Conservation (phyloP, 306 rosid genomes). For the Biancaea sappan region DNA sequence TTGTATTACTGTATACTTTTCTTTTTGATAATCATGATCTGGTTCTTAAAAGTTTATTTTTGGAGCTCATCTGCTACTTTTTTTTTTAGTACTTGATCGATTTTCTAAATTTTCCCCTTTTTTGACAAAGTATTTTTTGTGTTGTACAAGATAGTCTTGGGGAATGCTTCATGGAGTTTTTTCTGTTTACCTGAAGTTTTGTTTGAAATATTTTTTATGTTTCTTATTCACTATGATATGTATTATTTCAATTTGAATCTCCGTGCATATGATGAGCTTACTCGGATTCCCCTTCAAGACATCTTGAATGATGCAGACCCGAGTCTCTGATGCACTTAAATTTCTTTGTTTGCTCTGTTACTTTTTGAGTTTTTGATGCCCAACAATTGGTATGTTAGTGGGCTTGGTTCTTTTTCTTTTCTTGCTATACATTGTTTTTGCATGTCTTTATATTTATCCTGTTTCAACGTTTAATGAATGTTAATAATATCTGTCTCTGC, state of each 20-base stretch:
- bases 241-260: neutral
- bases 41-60: neutral
- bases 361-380: slow-evolving; percentile 56
- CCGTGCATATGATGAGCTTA: slow-evolving; percentile 49
- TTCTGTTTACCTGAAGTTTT: neutral
- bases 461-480: neutral
- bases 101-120: neutral
- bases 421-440: neutral
- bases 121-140: neutral
- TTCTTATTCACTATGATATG: neutral
- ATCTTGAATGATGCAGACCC: slow-evolving; percentile 61
- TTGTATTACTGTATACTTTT: neutral
- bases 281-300: slow-evolving; percentile 84
- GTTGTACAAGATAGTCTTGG: neutral
- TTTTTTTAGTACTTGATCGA: neutral
- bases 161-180: neutral
- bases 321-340: slow-evolving; percentile 64
- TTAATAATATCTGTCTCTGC: neutral
- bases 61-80: neutral
- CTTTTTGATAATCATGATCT: neutral
- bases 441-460: neutral
- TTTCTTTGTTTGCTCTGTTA: neutral
- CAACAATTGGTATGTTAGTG: neutral
- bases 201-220: neutral
- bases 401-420: no score